These are phyloP conservation scores for Malania oleifera DNA, from an alignment of 164 flowering plant species.

Conservation along the genomic window DNA sequence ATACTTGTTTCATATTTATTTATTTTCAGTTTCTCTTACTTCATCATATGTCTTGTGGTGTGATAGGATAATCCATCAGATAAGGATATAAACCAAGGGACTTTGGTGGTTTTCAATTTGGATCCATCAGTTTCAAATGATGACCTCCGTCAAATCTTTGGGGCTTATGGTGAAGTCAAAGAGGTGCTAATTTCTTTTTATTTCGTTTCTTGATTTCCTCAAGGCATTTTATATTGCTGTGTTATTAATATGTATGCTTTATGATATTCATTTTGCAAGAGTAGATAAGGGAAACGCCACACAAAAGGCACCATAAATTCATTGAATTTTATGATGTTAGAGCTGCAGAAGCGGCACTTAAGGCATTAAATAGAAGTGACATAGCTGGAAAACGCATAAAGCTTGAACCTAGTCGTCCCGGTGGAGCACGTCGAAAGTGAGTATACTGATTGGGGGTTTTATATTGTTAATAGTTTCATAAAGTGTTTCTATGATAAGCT, in stretches of 20 bases:
- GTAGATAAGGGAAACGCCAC: conserved; percentile 98
- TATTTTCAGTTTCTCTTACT: conserved; percentile 2
- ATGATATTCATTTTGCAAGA: conserved; percentile 14
- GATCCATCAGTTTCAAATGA: conserved; percentile 94
- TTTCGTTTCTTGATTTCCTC: neutral
- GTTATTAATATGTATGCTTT: conserved; percentile 12
- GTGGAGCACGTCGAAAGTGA: conserved; percentile 93
- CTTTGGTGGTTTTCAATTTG: conserved; percentile 88
- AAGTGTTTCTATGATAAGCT: neutral
- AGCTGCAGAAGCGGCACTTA: conserved; percentile 93
- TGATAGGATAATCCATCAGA: conserved; percentile 93
- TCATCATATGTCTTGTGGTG: neutral
- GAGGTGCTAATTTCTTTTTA: conserved; percentile 48
- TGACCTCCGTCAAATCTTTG: conserved; percentile 81
- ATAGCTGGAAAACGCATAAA: conserved; percentile 97
- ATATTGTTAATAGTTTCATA: neutral
- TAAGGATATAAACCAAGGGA: conserved; percentile 95
- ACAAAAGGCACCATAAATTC: conserved; percentile 92
- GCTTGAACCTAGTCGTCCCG: conserved; percentile 98
- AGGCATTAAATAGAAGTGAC: conserved; percentile 83
- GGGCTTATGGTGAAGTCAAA: conserved; percentile 89
- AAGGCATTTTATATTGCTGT: neutral
- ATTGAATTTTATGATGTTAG: conserved; percentile 96
- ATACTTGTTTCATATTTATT: neutral
- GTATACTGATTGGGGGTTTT: conserved; percentile 11